Conservation (phyloP, 495 filamentous ascomycete genomes). For the Tuber melanosporum region DNA sequence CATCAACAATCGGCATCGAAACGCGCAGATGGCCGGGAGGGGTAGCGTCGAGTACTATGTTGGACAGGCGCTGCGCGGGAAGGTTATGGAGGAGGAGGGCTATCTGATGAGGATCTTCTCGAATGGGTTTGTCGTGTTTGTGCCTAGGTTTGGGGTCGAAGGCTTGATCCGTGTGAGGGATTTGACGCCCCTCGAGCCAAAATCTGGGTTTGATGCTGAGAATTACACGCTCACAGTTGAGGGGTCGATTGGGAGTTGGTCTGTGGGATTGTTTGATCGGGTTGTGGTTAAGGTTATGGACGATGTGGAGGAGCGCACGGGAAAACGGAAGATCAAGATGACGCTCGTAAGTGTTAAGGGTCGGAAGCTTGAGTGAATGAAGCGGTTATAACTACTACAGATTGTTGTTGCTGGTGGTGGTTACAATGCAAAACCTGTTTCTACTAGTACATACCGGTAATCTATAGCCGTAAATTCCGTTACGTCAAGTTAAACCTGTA, state of each 20-base stretch:
- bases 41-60: conserved; percentile 96
- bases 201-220: conserved; percentile 74
- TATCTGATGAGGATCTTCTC: conserved; percentile 96
- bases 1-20: conserved; percentile 94
- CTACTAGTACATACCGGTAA: not conserved
- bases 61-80: conserved; percentile 84
- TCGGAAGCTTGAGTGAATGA: not conserved
- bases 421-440: not conserved
- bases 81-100: conserved; percentile 71
- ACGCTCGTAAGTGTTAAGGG: conserved; percentile 49
- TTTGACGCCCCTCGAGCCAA: conserved; percentile 62
- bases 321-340: conserved; percentile 82
- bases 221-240: conserved; percentile 61
- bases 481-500: conserved; percentile 48
- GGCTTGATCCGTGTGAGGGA: conserved; percentile 79
- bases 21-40: conserved; percentile 89
- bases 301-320: conserved; percentile 83
- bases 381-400: not conserved
- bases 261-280: conserved; percentile 80
- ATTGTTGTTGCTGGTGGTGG: not conserved
- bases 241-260: conserved; percentile 49
- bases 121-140: conserved; percentile 93
- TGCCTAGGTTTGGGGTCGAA: conserved; percentile 92
- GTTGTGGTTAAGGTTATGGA: conserved; percentile 82
- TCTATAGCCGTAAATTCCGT: not conserved